These are phyloP conservation scores for Vicia sativa DNA, from an alignment of 306 rosid genomes.

Conservation along the genomic window DNA sequence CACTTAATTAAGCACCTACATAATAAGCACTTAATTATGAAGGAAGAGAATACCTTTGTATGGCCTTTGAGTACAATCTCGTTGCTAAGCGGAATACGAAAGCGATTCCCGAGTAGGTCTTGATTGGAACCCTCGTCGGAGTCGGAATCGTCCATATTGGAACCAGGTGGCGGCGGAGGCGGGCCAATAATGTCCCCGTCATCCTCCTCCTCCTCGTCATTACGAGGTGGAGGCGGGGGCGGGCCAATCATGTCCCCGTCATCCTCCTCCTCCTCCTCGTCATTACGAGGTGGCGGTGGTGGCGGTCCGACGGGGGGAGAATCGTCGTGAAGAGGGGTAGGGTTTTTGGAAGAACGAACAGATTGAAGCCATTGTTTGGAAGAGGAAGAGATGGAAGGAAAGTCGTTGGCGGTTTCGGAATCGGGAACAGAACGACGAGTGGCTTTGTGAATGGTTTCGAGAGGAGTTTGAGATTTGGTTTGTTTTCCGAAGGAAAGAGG, in stretches of 20 bases:
- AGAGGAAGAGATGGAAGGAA: slow-evolving; percentile 74
- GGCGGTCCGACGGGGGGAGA: slow-evolving; percentile 65
- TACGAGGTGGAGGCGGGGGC: slow-evolving; percentile 53
- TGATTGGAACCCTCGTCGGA: slow-evolving; percentile 45
- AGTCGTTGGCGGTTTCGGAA: slow-evolving; percentile 31
- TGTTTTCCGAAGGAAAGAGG: slow-evolving; percentile 89
- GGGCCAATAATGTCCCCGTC: slow-evolving; percentile 65
- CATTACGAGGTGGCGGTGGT: slow-evolving; percentile 45
- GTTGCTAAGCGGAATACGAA: slow-evolving; percentile 81
- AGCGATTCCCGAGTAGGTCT: slow-evolving; percentile 48
- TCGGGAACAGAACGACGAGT: slow-evolving; percentile 63
- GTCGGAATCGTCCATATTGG: slow-evolving; percentile 43
- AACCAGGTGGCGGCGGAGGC: slow-evolving; percentile 53
- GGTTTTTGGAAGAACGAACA: slow-evolving; percentile 58
- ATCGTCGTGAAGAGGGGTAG: slow-evolving; percentile 33
- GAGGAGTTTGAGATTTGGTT: slow-evolving; percentile 77
- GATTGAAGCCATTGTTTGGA: slow-evolving; percentile 73
- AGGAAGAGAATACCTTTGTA: slow-evolving; percentile 58
- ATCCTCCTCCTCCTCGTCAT: slow-evolving; percentile 32
- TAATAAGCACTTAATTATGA: background rate
- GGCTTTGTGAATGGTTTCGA: slow-evolving; percentile 79
- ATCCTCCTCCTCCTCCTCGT: slow-evolving; percentile 33
- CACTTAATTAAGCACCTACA: background rate
- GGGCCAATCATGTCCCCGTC: slow-evolving; percentile 65
- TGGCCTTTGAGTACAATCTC: slow-evolving; percentile 95